Evolutionary conservation across 2,329 filamentous ascomycete genomes (phyloP), one percentile per base, ranked within the genome.

Genomic region (Gnomoniopsis sp.): DNA sequence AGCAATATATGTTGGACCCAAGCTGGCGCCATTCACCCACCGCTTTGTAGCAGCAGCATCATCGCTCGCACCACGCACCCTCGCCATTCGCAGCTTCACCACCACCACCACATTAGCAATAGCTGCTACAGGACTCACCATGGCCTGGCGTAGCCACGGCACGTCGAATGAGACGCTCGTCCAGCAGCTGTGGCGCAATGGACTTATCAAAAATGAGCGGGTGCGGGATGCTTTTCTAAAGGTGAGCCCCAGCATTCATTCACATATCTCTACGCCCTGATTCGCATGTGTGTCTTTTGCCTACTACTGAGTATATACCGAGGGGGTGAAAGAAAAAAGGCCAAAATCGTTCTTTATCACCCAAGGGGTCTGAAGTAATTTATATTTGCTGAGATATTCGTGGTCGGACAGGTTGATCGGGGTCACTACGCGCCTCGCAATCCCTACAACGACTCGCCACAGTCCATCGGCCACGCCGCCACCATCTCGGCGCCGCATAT

Each of bases 101-200:
- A 15, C n/a, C 38, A 15, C 38, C 41, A 44, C 17, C n/a, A n/a
- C 48, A 34, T 3, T 8, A n/a, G 11, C 22, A 43, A 19, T 17
- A 30, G 33, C 17, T 15, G 33, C 15, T 3, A 14, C 23, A 53
- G 17, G 23, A 15, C 14, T 3, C 66, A 72, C 60, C 60, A 98
- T 99, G 95, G 93, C 93, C 60, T 99, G 95, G 95, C 85, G 86
- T 65, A 91, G 89, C 72, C 89, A 88, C 7, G 93, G 91, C 61
- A 75, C 76, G 4, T 85, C 86, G 30, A 97, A 98, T 72, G 74
- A 76, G 44, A 86, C 87, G 58, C 81, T 99, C 51, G 79, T 98
- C 62, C 82, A 88, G 65, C 96, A 96, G 71, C 80, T 99, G 58
- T 87, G 79, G 71, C 79, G 75, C 44, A 85, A 89, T 66, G 82